Evolutionary conservation across 2,329 filamentous ascomycete genomes (phyloP).

Genomic region (Alternaria brassicae): DNA sequence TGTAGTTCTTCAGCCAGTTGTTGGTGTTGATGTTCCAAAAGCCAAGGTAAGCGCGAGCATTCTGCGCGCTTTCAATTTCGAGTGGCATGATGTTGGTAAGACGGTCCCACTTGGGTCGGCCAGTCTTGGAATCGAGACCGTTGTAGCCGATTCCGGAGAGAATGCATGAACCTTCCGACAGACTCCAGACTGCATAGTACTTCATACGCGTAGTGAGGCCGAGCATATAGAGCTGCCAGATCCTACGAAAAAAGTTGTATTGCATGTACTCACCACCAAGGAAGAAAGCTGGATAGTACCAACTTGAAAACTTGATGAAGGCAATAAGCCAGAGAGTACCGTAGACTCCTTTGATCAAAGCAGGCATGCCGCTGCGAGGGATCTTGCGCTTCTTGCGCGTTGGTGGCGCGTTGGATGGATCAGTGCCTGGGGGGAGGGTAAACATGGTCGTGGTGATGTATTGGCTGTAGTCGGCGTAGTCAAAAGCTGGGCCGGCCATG

Average conservation of each 20-base stretch:
- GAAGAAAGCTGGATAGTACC: slow-evolving; percentile 70
- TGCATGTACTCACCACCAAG: slow-evolving; percentile 71
- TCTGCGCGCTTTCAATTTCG: slow-evolving; percentile 88
- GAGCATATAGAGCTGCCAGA: slow-evolving; percentile 84
- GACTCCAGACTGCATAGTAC: slow-evolving; percentile 94
- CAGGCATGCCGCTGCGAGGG: slow-evolving; percentile 86
- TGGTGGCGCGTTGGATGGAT: slow-evolving; percentile 82
- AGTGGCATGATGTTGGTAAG: slow-evolving; percentile 88
- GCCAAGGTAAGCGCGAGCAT: slow-evolving; percentile 87
- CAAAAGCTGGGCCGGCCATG: slow-evolving; percentile 89
- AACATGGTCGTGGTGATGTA: slow-evolving; percentile 98
- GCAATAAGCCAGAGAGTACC: slow-evolving; percentile 81
- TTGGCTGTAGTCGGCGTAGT: slow-evolving; percentile 88
- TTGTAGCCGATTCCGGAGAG: slow-evolving; percentile 93
- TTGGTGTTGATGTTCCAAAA: slow-evolving; percentile 99
- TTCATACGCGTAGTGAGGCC: slow-evolving; percentile 84
- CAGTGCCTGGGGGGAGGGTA: slow-evolving; percentile 78
- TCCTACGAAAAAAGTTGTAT: slow-evolving; percentile 72
- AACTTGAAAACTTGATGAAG: slow-evolving; percentile 75
- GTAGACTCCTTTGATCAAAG: slow-evolving; percentile 73
- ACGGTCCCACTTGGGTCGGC: slow-evolving; percentile 87
- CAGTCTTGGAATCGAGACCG: slow-evolving; percentile 83
- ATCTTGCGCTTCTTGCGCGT: slow-evolving; percentile 92
- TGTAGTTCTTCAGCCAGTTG: slow-evolving; percentile 92
- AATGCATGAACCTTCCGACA: slow-evolving; percentile 94